Conservation (phyloP, 805 yeast species). For the Scheffersomyces lignosus region DNA sequence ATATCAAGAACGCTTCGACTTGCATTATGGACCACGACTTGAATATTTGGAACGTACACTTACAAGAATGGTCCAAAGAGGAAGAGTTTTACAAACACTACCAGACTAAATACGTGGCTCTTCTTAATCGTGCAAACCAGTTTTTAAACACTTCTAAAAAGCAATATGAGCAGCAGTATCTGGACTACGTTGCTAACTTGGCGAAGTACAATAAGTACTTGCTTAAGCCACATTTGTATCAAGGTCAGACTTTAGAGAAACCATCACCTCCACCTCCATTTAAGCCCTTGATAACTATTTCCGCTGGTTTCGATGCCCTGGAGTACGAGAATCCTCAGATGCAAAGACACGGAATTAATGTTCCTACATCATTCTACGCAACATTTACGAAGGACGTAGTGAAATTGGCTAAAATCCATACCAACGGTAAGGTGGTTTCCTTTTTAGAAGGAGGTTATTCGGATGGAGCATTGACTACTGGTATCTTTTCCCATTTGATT, state of each 20-base stretch:
- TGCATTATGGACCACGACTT: constrained; percentile 77
- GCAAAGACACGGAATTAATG: constrained; percentile 82
- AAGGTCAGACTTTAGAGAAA: constrained; percentile 21
- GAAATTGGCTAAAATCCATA: constrained; percentile 61
- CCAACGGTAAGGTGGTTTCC: constrained; percentile 63
- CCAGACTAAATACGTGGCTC: constrained; percentile 55
- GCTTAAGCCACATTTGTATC: constrained; percentile 30
- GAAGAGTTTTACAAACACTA: constrained; percentile 68
- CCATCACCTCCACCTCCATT: constrained; percentile 39
- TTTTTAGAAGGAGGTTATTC: constrained; percentile 86
- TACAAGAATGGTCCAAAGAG: constrained; percentile 61
- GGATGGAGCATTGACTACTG: constrained; percentile 76
- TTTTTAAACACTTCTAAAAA: constrained; percentile 52
- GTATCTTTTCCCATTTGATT: constrained; percentile 74
- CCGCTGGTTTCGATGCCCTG: constrained; percentile 88
- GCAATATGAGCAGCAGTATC: constrained; percentile 40
- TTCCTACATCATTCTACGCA: constrained; percentile 78
- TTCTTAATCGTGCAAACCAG: constrained; percentile 67
- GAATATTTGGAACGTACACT: constrained; percentile 82
- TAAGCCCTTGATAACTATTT: constrained; percentile 60
- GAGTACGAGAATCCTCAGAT: constrained; percentile 79
- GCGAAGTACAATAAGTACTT: constrained; percentile 32
- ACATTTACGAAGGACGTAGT: constrained; percentile 71
- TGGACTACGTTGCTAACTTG: constrained; percentile 23
- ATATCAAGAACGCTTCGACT: constrained; percentile 72